Conservation (phyloP, 108 stramenopile genomes). For the Cyclotella sp. region DNA sequence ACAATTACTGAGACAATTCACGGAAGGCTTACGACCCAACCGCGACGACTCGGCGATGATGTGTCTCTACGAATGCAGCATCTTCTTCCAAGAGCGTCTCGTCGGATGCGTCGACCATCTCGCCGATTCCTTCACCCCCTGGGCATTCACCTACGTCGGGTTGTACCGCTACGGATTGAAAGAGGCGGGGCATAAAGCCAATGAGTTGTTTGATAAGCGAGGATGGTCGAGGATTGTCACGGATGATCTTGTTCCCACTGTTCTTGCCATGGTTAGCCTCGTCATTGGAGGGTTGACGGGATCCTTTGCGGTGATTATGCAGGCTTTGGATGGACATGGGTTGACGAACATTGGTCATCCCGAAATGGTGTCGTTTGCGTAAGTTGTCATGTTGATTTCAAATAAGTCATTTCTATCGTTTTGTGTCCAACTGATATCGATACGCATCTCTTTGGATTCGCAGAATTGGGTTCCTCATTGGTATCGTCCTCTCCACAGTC, state of each 20-base stretch:
- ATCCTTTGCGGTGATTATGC: constrained; percentile 66
- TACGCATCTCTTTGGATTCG: neutral
- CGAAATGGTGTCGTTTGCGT: constrained; percentile 62
- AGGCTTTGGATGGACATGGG: constrained; percentile 57
- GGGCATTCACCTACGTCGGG: constrained; percentile 91
- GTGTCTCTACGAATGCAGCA: constrained; percentile 77
- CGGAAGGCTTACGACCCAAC: constrained; percentile 70
- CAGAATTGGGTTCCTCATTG: constrained; percentile 74
- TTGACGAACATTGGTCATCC: constrained; percentile 61
- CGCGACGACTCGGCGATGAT: constrained; percentile 64
- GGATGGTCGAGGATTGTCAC: constrained; percentile 90
- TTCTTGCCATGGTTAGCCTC: constrained; percentile 75
- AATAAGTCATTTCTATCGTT: neutral
- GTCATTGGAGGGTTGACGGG: constrained; percentile 83
- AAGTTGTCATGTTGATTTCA: constrained; percentile 31
- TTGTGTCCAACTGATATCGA: constrained; percentile 1
- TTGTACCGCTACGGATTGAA: constrained; percentile 84
- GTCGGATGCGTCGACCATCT: constrained; percentile 72
- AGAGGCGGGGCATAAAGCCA: constrained; percentile 74
- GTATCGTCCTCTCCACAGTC: constrained; percentile 74
- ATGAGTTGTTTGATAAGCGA: constrained; percentile 79
- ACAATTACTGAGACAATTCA: constrained; percentile 70
- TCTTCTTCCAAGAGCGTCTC: constrained; percentile 68
- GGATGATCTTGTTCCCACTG: constrained; percentile 84
- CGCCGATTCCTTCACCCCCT: constrained; percentile 72